Base-by-base conservation (phyloP, 108 stramenopile species). In the Conticribra guillardii region DNA sequence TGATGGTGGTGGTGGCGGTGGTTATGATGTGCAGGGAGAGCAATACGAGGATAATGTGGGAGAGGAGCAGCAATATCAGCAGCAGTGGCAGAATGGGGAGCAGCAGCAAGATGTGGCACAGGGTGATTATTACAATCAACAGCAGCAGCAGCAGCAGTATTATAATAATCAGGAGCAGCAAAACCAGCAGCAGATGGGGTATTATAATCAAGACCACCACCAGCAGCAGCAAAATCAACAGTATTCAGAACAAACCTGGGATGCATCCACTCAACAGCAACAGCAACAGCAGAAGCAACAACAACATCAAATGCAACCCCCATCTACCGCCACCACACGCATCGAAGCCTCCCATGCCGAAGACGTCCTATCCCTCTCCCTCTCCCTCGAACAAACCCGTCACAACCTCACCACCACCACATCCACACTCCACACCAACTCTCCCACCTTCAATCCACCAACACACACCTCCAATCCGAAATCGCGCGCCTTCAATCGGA, bases 321-420 rank as follows among this genome's bases (percentile, higher is more conserved):
- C 55, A 11, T 60, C 63, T 34, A 54, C 50, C 49, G 60, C 44
- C 4, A 57, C 63, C 51, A 55, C 60, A 29, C 23, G 59, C 2
- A 65, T 74, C 55, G 59, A 64, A 48, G 47, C 63, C 52, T 83
- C 85, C 15, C 81, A 89, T 67, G 92, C 85, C 29, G 93, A 94
- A 67, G 93, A 91, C 59, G 82, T 91, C 24, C 57, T 91, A 21
- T 19, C 87, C 15, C 71, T 94, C 9, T 75, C 83, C 8, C 62
- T 94, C 24, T 88, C 91, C 67, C 65, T 94, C 1, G 93, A 94
- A 84, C 73, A 85, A 21, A 64, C 49, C 18, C 79, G 74, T 11
- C 54, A 79, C 22, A 86, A 84, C 72, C 85, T 88, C 47, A 74
- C 62, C 24, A 58, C 83, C 1, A 66, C 86, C 66, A 61, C 65